A percentile compares a stretch with the other conserved stretches of the same genome.
Evolutionary conservation across 2,329 filamentous ascomycete genomes (phyloP).

Genomic region (Colletotrichum spinosum): DNA sequence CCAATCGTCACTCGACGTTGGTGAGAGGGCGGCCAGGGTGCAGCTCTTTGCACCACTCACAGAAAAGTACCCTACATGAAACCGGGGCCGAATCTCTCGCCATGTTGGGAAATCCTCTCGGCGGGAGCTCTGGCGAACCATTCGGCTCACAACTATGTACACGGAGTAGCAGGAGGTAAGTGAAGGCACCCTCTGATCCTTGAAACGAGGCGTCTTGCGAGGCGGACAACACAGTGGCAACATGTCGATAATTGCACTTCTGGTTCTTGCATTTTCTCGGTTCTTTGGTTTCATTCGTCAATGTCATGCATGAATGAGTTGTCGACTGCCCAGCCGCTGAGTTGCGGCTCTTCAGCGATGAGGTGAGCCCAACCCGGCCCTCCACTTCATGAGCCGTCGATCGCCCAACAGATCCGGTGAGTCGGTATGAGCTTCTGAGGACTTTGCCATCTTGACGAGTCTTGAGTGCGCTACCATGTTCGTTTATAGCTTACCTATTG

Average conservation of each 20-base stretch:
- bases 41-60: slow-evolving; percentile 5
- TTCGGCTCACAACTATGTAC: background rate
- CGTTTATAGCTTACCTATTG: too few relatives aligned
- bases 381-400: background rate
- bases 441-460: background rate
- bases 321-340: background rate
- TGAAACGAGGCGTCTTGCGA: background rate
- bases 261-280: background rate
- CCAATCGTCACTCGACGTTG: slow-evolving; percentile 2
- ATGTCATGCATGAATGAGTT: background rate
- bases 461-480: background rate
- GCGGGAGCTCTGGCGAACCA: slow-evolving; percentile 18
- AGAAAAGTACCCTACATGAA: slow-evolving; percentile 21
- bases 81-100: background rate
- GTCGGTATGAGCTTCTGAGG: too few relatives aligned
- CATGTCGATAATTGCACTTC: background rate
- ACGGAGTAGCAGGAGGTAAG: background rate
- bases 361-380: background rate
- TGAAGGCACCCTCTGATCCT: slow-evolving; percentile 1
- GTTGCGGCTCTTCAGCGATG: too few relatives aligned
- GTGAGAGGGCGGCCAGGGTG: background rate
- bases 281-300: background rate
- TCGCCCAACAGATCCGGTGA: background rate
- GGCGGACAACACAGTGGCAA: background rate
- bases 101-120: background rate